These are phyloP conservation scores for Davidsoniella neocaledoniae DNA, from an alignment of 2,329 filamentous ascomycete species.

Conservation along the genomic window DNA sequence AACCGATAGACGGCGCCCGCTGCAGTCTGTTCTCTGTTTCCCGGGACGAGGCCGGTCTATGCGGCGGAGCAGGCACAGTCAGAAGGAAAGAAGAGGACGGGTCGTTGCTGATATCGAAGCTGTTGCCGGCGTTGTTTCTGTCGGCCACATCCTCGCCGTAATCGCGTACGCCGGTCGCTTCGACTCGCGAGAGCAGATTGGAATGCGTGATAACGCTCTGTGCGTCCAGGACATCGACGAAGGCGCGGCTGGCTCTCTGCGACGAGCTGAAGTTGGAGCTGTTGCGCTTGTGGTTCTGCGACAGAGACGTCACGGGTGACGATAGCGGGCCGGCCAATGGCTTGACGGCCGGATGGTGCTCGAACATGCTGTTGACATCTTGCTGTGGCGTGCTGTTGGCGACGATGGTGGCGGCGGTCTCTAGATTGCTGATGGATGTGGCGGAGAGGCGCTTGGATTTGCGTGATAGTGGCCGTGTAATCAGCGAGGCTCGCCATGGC, in stretches of 20 bases:
- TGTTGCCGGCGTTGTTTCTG: constrained; percentile 33
- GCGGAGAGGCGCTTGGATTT: constrained; percentile 8
- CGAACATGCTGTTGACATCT: constrained; percentile 4
- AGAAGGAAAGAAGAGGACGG: background rate
- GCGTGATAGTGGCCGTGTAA: constrained; percentile 10
- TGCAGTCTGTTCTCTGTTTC: background rate
- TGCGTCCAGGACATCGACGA: constrained; percentile 40
- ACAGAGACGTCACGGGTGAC: background rate
- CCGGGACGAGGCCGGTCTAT: constrained; percentile 4
- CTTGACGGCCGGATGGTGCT: constrained; percentile 12
- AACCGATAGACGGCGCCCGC: background rate
- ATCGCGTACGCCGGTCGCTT: constrained; percentile 33
- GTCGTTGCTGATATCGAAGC: constrained; percentile 4
- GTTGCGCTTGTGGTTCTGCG: constrained; percentile 8
- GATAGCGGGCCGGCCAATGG: constrained; percentile 5
- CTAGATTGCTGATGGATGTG: background rate
- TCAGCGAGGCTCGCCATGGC: constrained; percentile 1
- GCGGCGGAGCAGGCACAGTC: background rate
- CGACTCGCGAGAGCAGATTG: constrained; percentile 31
- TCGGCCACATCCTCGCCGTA: constrained; percentile 52
- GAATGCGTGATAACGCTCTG: constrained; percentile 33
- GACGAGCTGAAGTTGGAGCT: constrained; percentile 9
- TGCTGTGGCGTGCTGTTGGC: background rate
- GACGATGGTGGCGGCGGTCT: background rate
- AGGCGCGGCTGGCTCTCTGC: constrained; percentile 7